Conservation (phyloP, 2,329 filamentous ascomycete species). For the Exophiala bonariae region DNA sequence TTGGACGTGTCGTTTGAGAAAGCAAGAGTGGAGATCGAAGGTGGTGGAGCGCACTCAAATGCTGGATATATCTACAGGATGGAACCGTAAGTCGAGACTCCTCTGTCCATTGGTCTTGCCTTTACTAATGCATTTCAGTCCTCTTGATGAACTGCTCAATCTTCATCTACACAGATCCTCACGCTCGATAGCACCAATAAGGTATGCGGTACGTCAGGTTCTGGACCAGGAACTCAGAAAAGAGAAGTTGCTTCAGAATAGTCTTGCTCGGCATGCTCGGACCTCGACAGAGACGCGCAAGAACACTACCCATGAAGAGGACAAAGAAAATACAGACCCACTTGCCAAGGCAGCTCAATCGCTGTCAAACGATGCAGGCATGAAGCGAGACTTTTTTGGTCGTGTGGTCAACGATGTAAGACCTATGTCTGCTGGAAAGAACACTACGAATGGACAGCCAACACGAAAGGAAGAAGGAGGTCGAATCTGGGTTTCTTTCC, state of each 20-base stretch:
- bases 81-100: slow-evolving; percentile 71
- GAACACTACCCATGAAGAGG: slow-evolving; percentile 28
- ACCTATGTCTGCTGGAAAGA: slow-evolving; percentile 28
- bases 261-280: slow-evolving; percentile 64
- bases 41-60: slow-evolving; percentile 38
- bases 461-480: slow-evolving; percentile 44
- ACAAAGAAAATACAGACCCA: slow-evolving; percentile 33
- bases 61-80: slow-evolving; percentile 85
- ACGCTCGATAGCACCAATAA: slow-evolving; percentile 66
- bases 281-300: slow-evolving; percentile 1
- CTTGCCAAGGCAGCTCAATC: slow-evolving; percentile 34
- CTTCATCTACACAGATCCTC: slow-evolving; percentile 65
- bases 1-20: slow-evolving; percentile 79
- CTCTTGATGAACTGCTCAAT: slow-evolving; percentile 73
- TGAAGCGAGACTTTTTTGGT: slow-evolving; percentile 85
- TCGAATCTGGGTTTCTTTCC: slow-evolving; percentile 82
- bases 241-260: slow-evolving; percentile 66
- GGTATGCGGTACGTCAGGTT: slow-evolving; percentile 92
- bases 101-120: slow-evolving; percentile 29
- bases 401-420: slow-evolving; percentile 56
- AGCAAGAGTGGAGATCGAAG: slow-evolving; percentile 73
- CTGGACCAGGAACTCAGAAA: slow-evolving; percentile 86
- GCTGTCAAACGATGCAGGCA: slow-evolving; percentile 31
- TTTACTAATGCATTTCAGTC: slow-evolving; percentile 35
- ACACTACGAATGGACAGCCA: slow-evolving; percentile 27